Evolutionary conservation across 257 asterid genomes (phyloP), one percentile per base, ranked within the genome.

Genomic region (Primulina huaijiensis): DNA sequence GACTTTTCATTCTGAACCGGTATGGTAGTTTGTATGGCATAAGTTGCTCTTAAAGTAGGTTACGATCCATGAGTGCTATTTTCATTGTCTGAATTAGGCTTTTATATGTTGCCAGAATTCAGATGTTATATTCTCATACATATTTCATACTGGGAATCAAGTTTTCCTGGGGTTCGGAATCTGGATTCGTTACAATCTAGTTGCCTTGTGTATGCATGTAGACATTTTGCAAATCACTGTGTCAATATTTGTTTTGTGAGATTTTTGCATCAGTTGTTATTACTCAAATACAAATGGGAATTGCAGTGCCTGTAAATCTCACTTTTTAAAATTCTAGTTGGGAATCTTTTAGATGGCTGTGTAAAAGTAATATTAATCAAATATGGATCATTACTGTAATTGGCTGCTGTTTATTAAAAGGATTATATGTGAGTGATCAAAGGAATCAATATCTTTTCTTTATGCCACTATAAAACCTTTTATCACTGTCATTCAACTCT

Each of bases 401-500:
- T 43, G 72, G 64, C 11, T 62, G 57, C 37, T 60, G 2, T 14
- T 29, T 46, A 65, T 33, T 29, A n/a, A 27, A 25, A 27, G 40
- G 11, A 34, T 68, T 10, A 16, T 17, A 64, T 52, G 52, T 68
- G 34, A 50, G 29, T 52, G 10, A 63, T 62, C 50, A 35, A 14
- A 14, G 38, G 67, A 61, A 59, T 50, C 5, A 61, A 0, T 74
- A 4, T 37, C 40, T 29, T n/a, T 74, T 8, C 33, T 37, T 29
- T 12, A 31, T 52, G 37, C 3, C 74, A 38, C 68, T 60, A 27
- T 52, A 25, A 43, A 35, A 38, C 57, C 37, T 69, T 62, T 43
- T 30, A 34, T 66, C 38, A 55, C 58, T 58, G 62, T 35, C 63
- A 38, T 67, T 60, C 73, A 60, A 33, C 35, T 72, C 64, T 52